Percentiles rank a stretch among this genome's conserved stretches.
Conservation (phyloP, 768 basidiomycete genomes). For the Erythrobasidium yunnanense region DNA sequence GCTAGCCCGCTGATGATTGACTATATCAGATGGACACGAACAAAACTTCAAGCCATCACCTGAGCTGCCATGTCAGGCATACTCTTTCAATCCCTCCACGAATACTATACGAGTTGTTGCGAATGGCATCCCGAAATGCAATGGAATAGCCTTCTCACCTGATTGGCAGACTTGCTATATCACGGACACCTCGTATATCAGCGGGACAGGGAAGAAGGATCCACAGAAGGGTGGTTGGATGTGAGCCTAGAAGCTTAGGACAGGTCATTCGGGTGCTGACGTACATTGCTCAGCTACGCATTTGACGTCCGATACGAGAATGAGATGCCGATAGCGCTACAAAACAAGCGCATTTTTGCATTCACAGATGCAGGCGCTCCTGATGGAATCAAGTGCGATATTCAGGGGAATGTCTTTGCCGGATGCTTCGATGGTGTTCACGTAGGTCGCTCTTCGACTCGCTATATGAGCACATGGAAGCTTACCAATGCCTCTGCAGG, state of each 20-base stretch:
- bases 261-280: neutral
- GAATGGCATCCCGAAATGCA: constrained; percentile 60
- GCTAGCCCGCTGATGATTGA: neutral
- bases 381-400: constrained; percentile 58
- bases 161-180: neutral
- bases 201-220: neutral
- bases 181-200: neutral
- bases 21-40: constrained; percentile 3
- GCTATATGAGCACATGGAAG: neutral
- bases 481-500: neutral
- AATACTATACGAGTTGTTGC: constrained; percentile 60
- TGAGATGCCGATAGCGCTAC: constrained; percentile 47
- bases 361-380: constrained; percentile 56
- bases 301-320: constrained; percentile 53
- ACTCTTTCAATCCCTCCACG: constrained; percentile 59
- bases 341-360: constrained; percentile 56
- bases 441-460: constrained; percentile 38
- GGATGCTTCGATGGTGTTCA: constrained; percentile 59
- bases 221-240: neutral
- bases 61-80: constrained; percentile 62
- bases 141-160: constrained; percentile 57
- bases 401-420: constrained; percentile 55
- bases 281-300: constrained; percentile 50
- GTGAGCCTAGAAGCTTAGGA: neutral
- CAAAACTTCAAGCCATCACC: neutral